Percentiles rank a stretch among this genome's conserved stretches.
phyloP scores from a whole-genome alignment of 495 filamentous ascomycete genomes.

The Aspergillus steynii region DNA sequence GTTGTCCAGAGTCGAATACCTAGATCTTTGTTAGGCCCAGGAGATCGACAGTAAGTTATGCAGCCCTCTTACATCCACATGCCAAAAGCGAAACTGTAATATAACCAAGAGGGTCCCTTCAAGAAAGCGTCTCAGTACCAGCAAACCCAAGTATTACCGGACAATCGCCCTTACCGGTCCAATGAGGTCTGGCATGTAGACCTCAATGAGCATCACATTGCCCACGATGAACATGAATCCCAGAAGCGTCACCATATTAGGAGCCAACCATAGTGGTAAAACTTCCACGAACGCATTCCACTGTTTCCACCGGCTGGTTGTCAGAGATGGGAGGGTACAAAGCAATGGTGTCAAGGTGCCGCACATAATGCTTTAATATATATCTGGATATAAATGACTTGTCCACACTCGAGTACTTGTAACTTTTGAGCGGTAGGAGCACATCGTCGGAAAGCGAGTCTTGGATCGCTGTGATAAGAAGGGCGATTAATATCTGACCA shows the following conservation, averaged over 20 bases:
- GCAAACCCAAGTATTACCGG: neutral
- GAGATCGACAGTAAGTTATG: no score
- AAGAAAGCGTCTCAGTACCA: constrained; percentile 13
- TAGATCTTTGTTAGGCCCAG: constrained; percentile 21
- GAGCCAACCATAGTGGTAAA: constrained; percentile 91
- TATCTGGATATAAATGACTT: constrained; percentile 94
- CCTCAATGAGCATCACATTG: constrained; percentile 77
- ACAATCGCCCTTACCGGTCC: constrained; percentile 71
- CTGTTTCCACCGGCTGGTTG: constrained; percentile 44
- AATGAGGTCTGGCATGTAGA: constrained; percentile 86
- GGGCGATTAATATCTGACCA: neutral
- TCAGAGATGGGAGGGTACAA: constrained; percentile 7
- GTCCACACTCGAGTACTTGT: constrained; percentile 97
- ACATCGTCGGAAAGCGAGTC: constrained; percentile 69
- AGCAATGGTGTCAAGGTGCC: constrained; percentile 25
- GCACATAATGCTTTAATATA: constrained; percentile 92
- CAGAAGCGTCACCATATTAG: constrained; percentile 94
- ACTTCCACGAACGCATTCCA: constrained; percentile 97
- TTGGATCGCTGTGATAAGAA: constrained; percentile 43
- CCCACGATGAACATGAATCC: constrained; percentile 92
- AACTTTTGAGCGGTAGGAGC: constrained; percentile 81
- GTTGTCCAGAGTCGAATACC: constrained; percentile 98
- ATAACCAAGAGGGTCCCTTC: constrained; percentile 85
- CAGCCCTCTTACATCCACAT: constrained; percentile 72
- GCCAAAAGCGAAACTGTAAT: constrained; percentile 91